Evolutionary conservation across 768 basidiomycete genomes (phyloP).

Genomic region (Myochromella boudieri): DNA sequence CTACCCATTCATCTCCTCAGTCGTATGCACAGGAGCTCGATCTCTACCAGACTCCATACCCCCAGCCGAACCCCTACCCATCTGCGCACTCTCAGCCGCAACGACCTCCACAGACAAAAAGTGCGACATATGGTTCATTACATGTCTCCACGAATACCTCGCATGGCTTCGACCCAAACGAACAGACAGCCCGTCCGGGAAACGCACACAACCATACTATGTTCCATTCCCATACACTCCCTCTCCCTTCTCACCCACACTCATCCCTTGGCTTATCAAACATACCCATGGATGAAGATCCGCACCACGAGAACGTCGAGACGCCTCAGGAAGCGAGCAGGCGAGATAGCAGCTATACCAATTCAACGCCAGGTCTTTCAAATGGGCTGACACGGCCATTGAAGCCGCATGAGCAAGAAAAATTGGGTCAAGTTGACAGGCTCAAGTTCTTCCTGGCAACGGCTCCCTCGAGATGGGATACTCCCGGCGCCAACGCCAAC

Average conservation of each 20-base stretch:
- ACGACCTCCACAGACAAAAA: conserved; percentile 18
- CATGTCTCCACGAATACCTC: conserved; percentile 40
- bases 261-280: conserved; percentile 5
- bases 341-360: conserved; percentile 15
- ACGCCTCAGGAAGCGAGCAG: conserved; percentile 6
- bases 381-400: conserved; percentile 57
- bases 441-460: conserved; percentile 91
- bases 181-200: conserved; percentile 47
- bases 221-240: conserved; percentile 35
- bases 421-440: conserved; percentile 71
- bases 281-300: conserved; percentile 12
- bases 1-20: conserved; percentile 26
- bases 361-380: conserved; percentile 31
- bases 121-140: conserved; percentile 22
- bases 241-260: conserved; percentile 16
- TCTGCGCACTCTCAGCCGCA: conserved; percentile 20
- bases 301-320: conserved; percentile 2
- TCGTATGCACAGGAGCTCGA: conserved; percentile 21
- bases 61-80: conserved; percentile 19
- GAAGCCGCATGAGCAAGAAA: conserved; percentile 63
- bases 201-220: conserved; percentile 46
- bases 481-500: conserved; percentile 22
- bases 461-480: conserved; percentile 75
- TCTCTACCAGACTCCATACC: conserved; percentile 15
- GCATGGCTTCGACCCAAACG: conserved; percentile 42